Evolutionary conservation across 768 basidiomycete species (phyloP), one percentile per base, ranked within the genome.

Genomic region (Lactarius pseudohatsudake): DNA sequence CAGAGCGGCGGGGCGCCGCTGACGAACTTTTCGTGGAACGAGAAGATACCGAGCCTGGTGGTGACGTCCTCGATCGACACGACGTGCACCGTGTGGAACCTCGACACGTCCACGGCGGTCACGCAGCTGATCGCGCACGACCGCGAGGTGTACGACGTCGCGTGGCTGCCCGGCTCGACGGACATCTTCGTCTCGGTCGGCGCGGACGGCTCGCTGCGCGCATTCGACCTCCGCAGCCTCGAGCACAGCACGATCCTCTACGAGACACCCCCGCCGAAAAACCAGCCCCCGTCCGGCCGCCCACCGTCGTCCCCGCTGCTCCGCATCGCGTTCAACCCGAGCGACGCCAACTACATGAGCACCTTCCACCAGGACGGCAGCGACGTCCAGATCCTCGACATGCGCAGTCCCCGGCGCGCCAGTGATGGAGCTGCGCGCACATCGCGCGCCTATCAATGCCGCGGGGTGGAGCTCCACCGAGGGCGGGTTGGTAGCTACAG

Each of bases 41-140:
- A 94, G 72, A 91, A 95, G 73, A 83, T 90, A 0, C 94, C 96
- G 1, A 88, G 87, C 68, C 86, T 93, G 59, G 89, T 98, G 72
- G 96, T 98, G 43, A 99, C 97, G 7, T 96, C 96, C 28, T 97
- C 95, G 9, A 96, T 98, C 72, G 97, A 99, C 75, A 99, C 97
- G 59, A 97, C 96, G 16, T 98, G 96, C 76, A 98, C 97, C 1
- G 91, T 98, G 28, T 99, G 97, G 97, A 97, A 99, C 77, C 92
- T 99, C 74, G 91, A 96, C 72, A 93, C 93, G 4, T 86, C 88
- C 30, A 89, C 91, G 8, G 96, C 97, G 30, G 86, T 98, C 74
- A 99, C 97, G 3, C 97, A 98, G 76, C 86, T 99, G 67, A 96
- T 97, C 73, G 95, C 96, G 0, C 96, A 97, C 77, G 95, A 98